These are phyloP conservation scores for Polyporus tsugae DNA, from an alignment of 1,284 basidiomycete species.

Conservation along the genomic window DNA sequence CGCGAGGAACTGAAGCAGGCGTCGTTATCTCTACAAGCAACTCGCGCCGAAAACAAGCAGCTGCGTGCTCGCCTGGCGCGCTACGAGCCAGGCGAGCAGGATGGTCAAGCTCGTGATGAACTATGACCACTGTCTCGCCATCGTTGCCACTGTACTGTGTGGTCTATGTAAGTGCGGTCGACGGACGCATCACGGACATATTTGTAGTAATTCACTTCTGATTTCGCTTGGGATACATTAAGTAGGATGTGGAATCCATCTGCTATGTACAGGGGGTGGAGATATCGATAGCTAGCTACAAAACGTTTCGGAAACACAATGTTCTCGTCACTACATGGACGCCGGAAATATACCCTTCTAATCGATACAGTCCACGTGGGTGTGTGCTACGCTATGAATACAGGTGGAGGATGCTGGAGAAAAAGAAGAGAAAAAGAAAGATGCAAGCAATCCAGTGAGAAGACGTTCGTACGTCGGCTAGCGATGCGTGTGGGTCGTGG, in stretches of 20 bases:
- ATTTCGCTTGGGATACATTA: constrained; percentile 24
- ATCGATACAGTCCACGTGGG: constrained; percentile 26
- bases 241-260: neutral
- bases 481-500: constrained; percentile 22
- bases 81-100: constrained; percentile 19
- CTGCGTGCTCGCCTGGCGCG: constrained; percentile 46
- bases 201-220: neutral
- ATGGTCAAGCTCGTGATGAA: constrained; percentile 15
- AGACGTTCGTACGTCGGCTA: constrained; percentile 25
- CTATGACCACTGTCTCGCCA: neutral
- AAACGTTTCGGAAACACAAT: constrained; percentile 9
- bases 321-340: constrained; percentile 23
- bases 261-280: constrained; percentile 24
- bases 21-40: constrained; percentile 40
- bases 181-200: neutral
- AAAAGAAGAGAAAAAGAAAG: neutral
- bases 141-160: neutral
- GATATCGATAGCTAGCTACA: constrained; percentile 12
- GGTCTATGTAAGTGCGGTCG: no score
- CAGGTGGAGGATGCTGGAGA: constrained; percentile 10
- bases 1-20: constrained; percentile 55
- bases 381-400: constrained; percentile 21
- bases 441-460: constrained; percentile 5
- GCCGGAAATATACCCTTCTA: constrained; percentile 24
- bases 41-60: constrained; percentile 48